Evolutionary conservation across 768 basidiomycete species (phyloP), one percentile per base, ranked within the genome.

Genomic region (Leucogyrophana mollusca): DNA sequence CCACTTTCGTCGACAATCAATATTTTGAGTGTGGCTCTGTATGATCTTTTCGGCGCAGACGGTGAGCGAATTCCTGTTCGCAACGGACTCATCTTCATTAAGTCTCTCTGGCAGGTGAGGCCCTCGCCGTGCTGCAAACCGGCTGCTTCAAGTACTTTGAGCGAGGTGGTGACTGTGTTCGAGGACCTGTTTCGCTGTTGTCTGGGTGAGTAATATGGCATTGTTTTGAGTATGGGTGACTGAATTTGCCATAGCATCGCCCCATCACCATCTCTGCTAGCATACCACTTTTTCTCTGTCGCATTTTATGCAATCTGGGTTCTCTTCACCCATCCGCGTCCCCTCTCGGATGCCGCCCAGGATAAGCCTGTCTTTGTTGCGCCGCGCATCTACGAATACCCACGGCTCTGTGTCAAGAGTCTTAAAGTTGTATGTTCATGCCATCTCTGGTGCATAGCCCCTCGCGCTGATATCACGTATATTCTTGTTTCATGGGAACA

Each of bases 81-180:
- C 37, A 35, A 2, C 18, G 27, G 36, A 13, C 36, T 18, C 16
- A 37, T 36, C 3, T 34, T 39, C 24, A 46, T 49, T 27, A 24
- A 38, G 9, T 52, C 47, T 7, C n/a, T n/a, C n/a, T 34, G 40
- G 6, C 47, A 90, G 88, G 77, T 45, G 78, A 83, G 38, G 68
- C 71, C 16, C 78, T 90, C 8, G 73, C 66, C 16, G 77, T 85
- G 1, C 76, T 92, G 24, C 74, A 83, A 45, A 81, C 75, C 2
- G 96, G 95, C 0, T 98, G 96, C 66, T 96, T 99, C 78, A 92
- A 91, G 60, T 99, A 98, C 68, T 96, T 99, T 56, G 92, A 95
- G 62, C 76, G 81, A 4, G 96, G 96, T 11, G 96, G 96, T 1
- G 83, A 91, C 55, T 90, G 90, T 55, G 65, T 97, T 44, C 75